These are phyloP conservation scores for Colletotrichum chlorophyti DNA, from an alignment of 2,329 filamentous ascomycete species.

Conservation along the genomic window DNA sequence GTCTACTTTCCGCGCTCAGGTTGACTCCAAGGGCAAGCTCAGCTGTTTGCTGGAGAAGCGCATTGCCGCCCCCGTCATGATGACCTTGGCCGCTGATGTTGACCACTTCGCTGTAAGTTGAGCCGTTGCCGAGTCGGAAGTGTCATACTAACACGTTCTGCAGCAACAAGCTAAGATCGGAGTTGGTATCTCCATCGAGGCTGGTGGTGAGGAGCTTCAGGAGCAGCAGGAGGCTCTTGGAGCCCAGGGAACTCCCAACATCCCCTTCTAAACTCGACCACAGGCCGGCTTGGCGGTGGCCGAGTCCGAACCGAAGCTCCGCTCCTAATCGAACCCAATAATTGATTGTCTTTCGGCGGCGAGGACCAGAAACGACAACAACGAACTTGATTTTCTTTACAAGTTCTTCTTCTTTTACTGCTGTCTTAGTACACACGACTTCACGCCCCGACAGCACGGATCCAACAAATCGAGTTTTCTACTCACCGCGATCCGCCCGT, in stretches of 20 bases:
- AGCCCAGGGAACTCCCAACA: conserved; percentile 61
- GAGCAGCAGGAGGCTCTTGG: conserved; percentile 76
- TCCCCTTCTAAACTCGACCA: conserved; percentile 64
- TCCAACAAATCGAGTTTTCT: conserved; percentile 1
- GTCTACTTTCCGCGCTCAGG: conserved; percentile 93
- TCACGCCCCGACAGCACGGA: conserved; percentile 23
- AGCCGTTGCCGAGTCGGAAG: background rate
- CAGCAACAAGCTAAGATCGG: conserved; percentile 96
- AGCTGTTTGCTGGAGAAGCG: conserved; percentile 94
- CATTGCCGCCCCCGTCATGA: conserved; percentile 87
- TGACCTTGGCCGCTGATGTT: conserved; percentile 96
- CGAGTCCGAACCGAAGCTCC: conserved; percentile 30
- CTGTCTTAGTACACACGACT: conserved; percentile 30
- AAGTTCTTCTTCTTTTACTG: conserved; percentile 24
- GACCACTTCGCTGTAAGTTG: conserved; percentile 89
- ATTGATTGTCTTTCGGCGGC: conserved; percentile 26
- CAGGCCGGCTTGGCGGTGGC: conserved; percentile 4
- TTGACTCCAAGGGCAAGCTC: conserved; percentile 94
- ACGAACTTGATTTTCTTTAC: conserved; percentile 22
- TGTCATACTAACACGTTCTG: conserved; percentile 36
- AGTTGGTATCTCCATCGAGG: conserved; percentile 90
- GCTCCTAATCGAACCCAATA: conserved; percentile 32
- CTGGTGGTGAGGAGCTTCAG: conserved; percentile 83
- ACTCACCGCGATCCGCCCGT: conserved; percentile 4
- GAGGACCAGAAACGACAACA: conserved; percentile 18